Conservation (phyloP, 2,329 filamentous ascomycete species). For the Colletotrichum plurivorum region DNA sequence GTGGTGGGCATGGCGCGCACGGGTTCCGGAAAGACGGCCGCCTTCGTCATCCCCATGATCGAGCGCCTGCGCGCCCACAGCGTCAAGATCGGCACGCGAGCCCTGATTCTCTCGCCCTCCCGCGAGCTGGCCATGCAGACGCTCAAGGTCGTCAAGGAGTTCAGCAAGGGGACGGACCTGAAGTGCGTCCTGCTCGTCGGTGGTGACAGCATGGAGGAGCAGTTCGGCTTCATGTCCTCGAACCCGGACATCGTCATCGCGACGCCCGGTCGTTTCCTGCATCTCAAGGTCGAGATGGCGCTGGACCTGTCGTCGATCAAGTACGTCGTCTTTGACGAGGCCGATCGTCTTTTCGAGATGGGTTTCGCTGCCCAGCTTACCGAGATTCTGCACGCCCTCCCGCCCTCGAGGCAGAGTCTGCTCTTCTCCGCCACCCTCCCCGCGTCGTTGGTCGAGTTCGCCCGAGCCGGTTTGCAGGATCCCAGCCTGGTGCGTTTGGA, state of each 20-base stretch:
- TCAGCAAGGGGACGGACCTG: conserved; percentile 90
- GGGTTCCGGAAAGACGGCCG: conserved; percentile 98
- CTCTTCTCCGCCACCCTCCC: conserved; percentile 96
- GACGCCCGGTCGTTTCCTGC: conserved; percentile 94
- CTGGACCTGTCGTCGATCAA: conserved; percentile 90
- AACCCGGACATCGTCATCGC: conserved; percentile 99
- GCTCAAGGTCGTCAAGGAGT: conserved; percentile 95
- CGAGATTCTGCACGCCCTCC: conserved; percentile 92
- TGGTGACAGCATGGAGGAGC: conserved; percentile 95
- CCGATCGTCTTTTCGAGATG: conserved; percentile 98
- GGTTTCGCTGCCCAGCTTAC: conserved; percentile 94
- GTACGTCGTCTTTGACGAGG: conserved; percentile 98
- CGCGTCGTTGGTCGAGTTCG: conserved; percentile 95
- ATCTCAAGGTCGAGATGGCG: conserved; percentile 97
- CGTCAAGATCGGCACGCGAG: conserved; percentile 86
- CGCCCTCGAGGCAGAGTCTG: conserved; percentile 87
- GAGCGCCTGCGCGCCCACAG: conserved; percentile 92
- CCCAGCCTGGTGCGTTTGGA: conserved; percentile 92
- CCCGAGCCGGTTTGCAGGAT: conserved; percentile 91
- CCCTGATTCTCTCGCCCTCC: conserved; percentile 90
- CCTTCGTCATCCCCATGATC: conserved; percentile 98
- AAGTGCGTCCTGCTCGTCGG: conserved; percentile 93
- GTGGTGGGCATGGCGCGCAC: conserved; percentile 99
- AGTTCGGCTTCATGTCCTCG: conserved; percentile 91
- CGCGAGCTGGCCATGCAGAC: conserved; percentile 96